Evolutionary conservation across 2,329 filamentous ascomycete genomes (phyloP).

Genomic region (Colletotrichum sp.): DNA sequence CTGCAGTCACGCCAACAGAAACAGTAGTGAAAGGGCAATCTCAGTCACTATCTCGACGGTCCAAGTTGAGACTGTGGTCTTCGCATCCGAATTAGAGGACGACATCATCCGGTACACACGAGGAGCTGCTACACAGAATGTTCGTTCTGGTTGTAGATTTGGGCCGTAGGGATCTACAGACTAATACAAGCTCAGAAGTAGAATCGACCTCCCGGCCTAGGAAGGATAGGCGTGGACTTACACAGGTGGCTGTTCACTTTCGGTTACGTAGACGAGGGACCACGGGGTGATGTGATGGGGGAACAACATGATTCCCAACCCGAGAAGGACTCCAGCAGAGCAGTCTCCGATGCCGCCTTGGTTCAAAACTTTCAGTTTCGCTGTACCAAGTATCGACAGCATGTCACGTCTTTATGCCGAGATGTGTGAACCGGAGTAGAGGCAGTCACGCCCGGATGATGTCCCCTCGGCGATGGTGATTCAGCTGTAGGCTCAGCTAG

Average conservation of each 20-base stretch:
- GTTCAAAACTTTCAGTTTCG: neutral
- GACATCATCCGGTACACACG: too few relatives aligned
- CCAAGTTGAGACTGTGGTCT: too few relatives aligned
- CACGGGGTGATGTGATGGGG: neutral
- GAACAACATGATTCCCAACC: neutral
- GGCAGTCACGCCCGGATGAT: too few relatives aligned
- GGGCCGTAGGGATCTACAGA: too few relatives aligned
- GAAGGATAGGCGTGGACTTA: neutral
- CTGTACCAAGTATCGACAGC: neutral
- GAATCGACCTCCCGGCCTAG: neutral
- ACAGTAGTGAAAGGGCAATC: neutral
- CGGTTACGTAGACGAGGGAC: neutral
- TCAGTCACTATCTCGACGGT: too few relatives aligned
- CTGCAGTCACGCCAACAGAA: neutral
- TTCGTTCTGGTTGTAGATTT: too few relatives aligned
- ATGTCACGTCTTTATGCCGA: neutral
- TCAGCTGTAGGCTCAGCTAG: too few relatives aligned
- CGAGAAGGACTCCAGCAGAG: neutral
- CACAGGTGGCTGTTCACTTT: neutral
- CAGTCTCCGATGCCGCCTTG: neutral
- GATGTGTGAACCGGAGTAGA: neutral
- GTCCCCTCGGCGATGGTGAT: too few relatives aligned
- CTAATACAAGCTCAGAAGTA: neutral
- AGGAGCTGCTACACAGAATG: too few relatives aligned
- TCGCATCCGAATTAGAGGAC: too few relatives aligned